phyloP scores from a whole-genome alignment of 768 basidiomycete genomes.

The Ramaria sp. region DNA sequence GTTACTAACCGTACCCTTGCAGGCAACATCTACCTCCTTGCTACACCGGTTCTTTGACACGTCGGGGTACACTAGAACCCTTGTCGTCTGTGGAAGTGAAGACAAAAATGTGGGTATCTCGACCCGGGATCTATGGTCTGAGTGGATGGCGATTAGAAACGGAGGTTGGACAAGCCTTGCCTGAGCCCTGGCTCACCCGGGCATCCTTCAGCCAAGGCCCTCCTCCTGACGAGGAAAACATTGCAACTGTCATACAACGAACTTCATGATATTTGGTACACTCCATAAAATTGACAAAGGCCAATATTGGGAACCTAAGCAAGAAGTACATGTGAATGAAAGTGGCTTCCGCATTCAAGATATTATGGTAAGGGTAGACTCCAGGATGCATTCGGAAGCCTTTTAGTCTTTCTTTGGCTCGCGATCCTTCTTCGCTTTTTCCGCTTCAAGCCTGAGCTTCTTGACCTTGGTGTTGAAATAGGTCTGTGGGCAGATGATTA shows the following conservation, averaged over 20 bases:
- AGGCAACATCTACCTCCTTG: slow-evolving; percentile 37
- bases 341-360: too few relatives aligned
- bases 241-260: slow-evolving; percentile 3
- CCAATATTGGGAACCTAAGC: background rate
- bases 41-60: slow-evolving; percentile 59
- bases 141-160: slow-evolving; percentile 63
- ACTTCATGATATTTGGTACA: background rate
- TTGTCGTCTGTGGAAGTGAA: slow-evolving; percentile 31
- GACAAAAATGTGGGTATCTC: slow-evolving; percentile 47
- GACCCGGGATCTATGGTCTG: slow-evolving; percentile 55
- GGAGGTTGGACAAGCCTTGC: slow-evolving; percentile 36
- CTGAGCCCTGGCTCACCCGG: slow-evolving; percentile 1
- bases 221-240: background rate
- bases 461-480: slow-evolving; percentile 69
- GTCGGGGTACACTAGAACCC: slow-evolving; percentile 49
- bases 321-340: background rate
- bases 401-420: slow-evolving; percentile 3
- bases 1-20: background rate
- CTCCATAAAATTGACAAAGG: background rate
- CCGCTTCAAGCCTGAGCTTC: slow-evolving; percentile 42
- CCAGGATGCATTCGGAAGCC: background rate
- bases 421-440: slow-evolving; percentile 35
- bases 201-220: background rate
- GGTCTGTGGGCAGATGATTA: slow-evolving; percentile 31
- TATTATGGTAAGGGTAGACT: background rate